These are phyloP conservation scores for Skeletonema costatum DNA, from an alignment of 108 stramenopile species.

Conservation along the genomic window DNA sequence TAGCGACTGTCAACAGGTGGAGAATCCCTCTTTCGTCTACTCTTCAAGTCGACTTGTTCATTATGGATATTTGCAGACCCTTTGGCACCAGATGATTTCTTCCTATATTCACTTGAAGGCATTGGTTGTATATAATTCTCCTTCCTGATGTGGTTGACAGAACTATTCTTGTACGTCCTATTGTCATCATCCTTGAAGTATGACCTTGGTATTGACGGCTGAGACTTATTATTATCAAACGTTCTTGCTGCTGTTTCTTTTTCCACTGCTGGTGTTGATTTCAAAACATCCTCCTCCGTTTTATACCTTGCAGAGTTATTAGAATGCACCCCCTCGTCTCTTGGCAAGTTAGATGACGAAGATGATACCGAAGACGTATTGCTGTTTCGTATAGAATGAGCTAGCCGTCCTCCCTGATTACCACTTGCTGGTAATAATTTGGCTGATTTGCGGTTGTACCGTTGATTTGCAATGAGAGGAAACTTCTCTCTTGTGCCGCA, in stretches of 20 bases:
- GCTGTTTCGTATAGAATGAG: not conserved
- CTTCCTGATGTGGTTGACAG: not conserved
- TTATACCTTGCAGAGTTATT: not conserved
- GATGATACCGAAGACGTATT: not conserved
- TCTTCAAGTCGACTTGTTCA: not conserved
- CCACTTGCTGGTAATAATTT: not conserved
- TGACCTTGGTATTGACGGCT: not conserved
- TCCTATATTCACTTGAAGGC: not conserved
- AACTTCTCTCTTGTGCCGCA: conserved; percentile 4
- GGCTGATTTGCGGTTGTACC: conserved; percentile 4
- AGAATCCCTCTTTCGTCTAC: not conserved
- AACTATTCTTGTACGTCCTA: not conserved
- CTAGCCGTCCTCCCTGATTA: not conserved
- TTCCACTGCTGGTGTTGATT: not conserved
- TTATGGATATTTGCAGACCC: no score
- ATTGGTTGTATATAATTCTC: not conserved
- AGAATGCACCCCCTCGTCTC: not conserved
- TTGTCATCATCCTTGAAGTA: not conserved
- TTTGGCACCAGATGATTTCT: not conserved
- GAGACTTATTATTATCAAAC: not conserved
- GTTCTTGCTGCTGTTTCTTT: not conserved
- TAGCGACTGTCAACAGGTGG: not conserved
- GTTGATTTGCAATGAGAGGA: conserved; percentile 6
- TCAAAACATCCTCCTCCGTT: not conserved
- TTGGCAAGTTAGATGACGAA: not conserved